Conservation (phyloP, 768 basidiomycete species). For the Rhodotorula kratochvilovae region DNA sequence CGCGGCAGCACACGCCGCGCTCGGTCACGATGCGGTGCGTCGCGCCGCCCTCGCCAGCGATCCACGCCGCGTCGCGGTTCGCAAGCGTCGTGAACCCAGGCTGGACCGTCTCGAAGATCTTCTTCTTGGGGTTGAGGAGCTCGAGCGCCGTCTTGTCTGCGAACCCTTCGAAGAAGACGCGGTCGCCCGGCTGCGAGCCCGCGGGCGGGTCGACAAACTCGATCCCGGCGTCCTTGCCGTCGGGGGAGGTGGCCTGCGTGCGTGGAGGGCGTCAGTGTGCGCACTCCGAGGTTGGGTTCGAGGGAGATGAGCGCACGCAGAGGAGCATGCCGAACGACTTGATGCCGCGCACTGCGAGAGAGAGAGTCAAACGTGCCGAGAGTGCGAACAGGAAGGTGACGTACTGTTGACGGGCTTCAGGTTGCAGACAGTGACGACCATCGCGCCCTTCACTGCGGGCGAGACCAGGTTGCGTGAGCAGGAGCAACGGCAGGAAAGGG, state of each 20-base stretch:
- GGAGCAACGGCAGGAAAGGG: conserved; percentile 52
- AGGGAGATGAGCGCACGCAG: conserved; percentile 54
- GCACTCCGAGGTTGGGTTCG: not conserved
- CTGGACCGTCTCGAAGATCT: conserved; percentile 95
- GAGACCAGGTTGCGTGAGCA: not conserved
- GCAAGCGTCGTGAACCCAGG: conserved; percentile 89
- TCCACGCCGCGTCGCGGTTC: conserved; percentile 83
- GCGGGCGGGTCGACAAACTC: conserved; percentile 86
- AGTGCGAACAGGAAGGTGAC: not conserved
- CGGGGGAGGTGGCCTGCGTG: conserved; percentile 65
- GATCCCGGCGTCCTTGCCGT: conserved; percentile 73
- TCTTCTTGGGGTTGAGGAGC: conserved; percentile 97
- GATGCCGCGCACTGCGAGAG: conserved; percentile 69
- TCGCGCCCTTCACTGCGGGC: conserved; percentile 38
- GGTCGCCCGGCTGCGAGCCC: conserved; percentile 80
- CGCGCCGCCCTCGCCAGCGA: conserved; percentile 65
- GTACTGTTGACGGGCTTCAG: conserved; percentile 78
- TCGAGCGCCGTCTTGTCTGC: conserved; percentile 64
- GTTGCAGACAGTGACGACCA: conserved; percentile 53
- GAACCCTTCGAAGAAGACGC: conserved; percentile 88
- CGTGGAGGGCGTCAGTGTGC: not conserved
- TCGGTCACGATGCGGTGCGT: conserved; percentile 82
- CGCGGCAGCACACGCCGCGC: conserved; percentile 71
- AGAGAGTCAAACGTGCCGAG: not conserved
- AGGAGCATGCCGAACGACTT: conserved; percentile 99